These are phyloP conservation scores for Mercurialis annua DNA, from an alignment of 345 rosid genomes.

Conservation along the genomic window DNA sequence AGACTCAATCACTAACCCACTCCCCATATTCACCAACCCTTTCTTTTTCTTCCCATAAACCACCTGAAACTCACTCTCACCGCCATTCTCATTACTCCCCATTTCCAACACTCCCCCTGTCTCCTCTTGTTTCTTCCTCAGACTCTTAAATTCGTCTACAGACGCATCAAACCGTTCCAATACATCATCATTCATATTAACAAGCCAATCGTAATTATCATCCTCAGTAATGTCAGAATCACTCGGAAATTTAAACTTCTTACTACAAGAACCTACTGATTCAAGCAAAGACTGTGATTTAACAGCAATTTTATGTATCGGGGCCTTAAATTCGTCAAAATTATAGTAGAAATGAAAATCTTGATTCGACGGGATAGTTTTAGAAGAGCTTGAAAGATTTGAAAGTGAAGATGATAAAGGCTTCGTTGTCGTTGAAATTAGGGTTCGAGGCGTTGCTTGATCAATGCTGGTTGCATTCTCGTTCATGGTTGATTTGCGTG, in stretches of 20 bases:
- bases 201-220: conserved; percentile 74
- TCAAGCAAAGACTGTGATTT: conserved; percentile 51
- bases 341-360: conserved; percentile 86
- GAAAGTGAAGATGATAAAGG: conserved; percentile 51
- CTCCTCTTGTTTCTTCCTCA: conserved; percentile 47
- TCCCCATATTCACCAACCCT: conserved; percentile 10
- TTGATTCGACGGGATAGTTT: conserved; percentile 52
- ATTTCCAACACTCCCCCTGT: conserved; percentile 29
- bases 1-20: conserved; percentile 14
- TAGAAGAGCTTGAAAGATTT: conserved; percentile 45
- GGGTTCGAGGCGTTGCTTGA: conserved; percentile 13
- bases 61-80: conserved; percentile 61
- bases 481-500: conserved; percentile 1
- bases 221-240: conserved; percentile 36
- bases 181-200: conserved; percentile 60
- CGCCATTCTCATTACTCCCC: conserved; percentile 2
- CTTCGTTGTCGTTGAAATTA: conserved; percentile 27
- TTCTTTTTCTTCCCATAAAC: conserved; percentile 70
- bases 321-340: conserved; percentile 67
- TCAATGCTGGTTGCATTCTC: conserved; percentile 12
- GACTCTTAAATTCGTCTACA: conserved; percentile 45
- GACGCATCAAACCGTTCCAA: conserved; percentile 64
- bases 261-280: conserved; percentile 50
- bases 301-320: conserved; percentile 41
- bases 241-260: conserved; percentile 35